phyloP scores from a whole-genome alignment of 1,284 basidiomycete genomes.

The Trametes hirsuta region DNA sequence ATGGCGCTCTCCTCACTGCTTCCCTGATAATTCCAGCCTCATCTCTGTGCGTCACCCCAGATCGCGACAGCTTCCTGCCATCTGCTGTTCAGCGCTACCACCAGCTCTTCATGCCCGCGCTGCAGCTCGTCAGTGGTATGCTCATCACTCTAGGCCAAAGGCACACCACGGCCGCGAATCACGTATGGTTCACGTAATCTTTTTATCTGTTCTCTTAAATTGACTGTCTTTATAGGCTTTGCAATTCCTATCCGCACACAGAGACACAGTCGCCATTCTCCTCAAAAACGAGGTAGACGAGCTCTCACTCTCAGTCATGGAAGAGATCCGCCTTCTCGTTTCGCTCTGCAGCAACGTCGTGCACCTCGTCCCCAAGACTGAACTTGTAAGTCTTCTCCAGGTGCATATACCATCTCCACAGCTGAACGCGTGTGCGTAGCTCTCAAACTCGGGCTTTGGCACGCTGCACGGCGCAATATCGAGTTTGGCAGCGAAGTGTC shows the following conservation, averaged over 20 bases:
- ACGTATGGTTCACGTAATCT: constrained; percentile 46
- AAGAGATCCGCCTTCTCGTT: constrained; percentile 79
- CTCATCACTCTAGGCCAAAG: constrained; percentile 69
- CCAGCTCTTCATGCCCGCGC: constrained; percentile 82
- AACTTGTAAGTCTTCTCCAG: constrained; percentile 59
- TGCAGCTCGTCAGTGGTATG: constrained; percentile 79
- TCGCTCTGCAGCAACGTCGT: constrained; percentile 69
- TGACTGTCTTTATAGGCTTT: constrained; percentile 51
- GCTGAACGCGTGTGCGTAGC: constrained; percentile 37
- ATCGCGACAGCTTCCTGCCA: constrained; percentile 85
- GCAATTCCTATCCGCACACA: constrained; percentile 78
- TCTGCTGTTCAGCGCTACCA: constrained; percentile 88
- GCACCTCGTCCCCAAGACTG: constrained; percentile 71
- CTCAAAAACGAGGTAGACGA: constrained; percentile 73
- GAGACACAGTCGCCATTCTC: constrained; percentile 79
- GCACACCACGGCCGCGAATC: constrained; percentile 66
- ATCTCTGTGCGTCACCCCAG: constrained; percentile 41
- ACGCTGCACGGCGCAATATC: constrained; percentile 84
- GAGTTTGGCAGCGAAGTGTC: constrained; percentile 73
- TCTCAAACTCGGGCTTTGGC: constrained; percentile 76
- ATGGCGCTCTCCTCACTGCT: constrained; percentile 30
- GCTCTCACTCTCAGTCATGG: constrained; percentile 66
- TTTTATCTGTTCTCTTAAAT: neutral
- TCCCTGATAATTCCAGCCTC: no score
- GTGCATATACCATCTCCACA: neutral